Conservation (phyloP, 139 green algal species). For the Coccomyxa sp. region DNA sequence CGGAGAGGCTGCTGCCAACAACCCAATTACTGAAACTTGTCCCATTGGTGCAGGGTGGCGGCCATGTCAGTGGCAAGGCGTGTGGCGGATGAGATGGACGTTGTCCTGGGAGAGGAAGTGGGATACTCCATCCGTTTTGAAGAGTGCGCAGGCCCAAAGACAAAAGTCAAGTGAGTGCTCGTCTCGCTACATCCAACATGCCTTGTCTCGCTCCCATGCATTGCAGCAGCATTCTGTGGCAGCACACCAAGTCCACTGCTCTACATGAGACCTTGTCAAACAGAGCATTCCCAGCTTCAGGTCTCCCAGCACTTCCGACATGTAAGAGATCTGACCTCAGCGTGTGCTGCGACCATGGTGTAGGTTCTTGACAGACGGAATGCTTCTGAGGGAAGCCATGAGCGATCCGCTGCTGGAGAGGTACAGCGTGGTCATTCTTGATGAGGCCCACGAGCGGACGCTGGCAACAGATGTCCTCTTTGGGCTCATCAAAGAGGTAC, state of each 20-base stretch:
- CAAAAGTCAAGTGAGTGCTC: slow-evolving; percentile 65
- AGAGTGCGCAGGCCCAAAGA: slow-evolving; percentile 64
- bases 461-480: slow-evolving; percentile 86
- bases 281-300: no score
- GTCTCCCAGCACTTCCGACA: no score
- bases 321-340: no score
- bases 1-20: no score
- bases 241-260: not conserved
- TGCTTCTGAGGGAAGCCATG: slow-evolving; percentile 95
- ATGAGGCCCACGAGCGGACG: slow-evolving; percentile 87
- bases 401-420: slow-evolving; percentile 73
- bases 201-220: no score
- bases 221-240: not conserved
- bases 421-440: slow-evolving; percentile 84
- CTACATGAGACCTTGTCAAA: no score
- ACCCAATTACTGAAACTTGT: no score
- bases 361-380: slow-evolving; percentile 95
- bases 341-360: no score
- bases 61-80: slow-evolving; percentile 81
- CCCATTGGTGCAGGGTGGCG: slow-evolving; percentile 53
- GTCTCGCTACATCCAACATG: no score
- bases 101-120: slow-evolving; percentile 75
- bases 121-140: slow-evolving; percentile 91
- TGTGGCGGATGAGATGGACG: slow-evolving; percentile 88
- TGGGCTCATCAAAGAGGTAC: slow-evolving; percentile 81